phyloP scores from a whole-genome alignment of 352 stramenopile species.

The Pythium myriotylum region DNA sequence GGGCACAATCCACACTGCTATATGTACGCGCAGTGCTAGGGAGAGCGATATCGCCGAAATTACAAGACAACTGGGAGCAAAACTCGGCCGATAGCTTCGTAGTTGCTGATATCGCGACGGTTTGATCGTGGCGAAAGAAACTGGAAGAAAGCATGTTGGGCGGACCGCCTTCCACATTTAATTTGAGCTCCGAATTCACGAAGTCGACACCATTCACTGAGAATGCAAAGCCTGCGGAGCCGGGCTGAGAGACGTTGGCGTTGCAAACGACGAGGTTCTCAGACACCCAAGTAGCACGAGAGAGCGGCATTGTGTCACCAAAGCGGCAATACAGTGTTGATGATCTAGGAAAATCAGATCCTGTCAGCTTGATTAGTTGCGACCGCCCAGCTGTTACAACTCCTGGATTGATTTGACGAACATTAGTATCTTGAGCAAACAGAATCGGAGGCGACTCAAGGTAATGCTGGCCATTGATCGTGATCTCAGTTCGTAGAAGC shows the following conservation, averaged over 20 bases:
- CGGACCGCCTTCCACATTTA: constrained; percentile 19
- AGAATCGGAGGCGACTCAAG: constrained; percentile 2
- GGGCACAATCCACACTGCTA: constrained; percentile 5
- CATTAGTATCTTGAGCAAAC: constrained; percentile 8
- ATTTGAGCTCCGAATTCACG: constrained; percentile 26
- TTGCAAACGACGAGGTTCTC: constrained; percentile 15
- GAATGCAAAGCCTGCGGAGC: constrained; percentile 21
- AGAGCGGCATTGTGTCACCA: constrained; percentile 17
- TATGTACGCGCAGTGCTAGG: background rate
- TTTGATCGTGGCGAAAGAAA: background rate
- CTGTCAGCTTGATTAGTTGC: constrained; percentile 26
- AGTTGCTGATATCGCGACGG: no score
- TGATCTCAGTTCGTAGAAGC: background rate
- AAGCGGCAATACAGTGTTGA: constrained; percentile 49
- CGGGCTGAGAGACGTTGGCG: constrained; percentile 29
- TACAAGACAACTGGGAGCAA: no score
- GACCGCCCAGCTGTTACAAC: background rate
- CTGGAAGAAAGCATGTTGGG: no score
- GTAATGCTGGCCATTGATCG: constrained; percentile 25
- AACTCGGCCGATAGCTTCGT: no score
- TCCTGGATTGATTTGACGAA: constrained; percentile 5
- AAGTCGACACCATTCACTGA: constrained; percentile 62
- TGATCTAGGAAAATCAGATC: constrained; percentile 42
- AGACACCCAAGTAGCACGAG: constrained; percentile 22
- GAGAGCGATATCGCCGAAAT: no score